Base-by-base conservation (phyloP, 176 grass and related monocot genomes). In the Panicum miliaceum region DNA sequence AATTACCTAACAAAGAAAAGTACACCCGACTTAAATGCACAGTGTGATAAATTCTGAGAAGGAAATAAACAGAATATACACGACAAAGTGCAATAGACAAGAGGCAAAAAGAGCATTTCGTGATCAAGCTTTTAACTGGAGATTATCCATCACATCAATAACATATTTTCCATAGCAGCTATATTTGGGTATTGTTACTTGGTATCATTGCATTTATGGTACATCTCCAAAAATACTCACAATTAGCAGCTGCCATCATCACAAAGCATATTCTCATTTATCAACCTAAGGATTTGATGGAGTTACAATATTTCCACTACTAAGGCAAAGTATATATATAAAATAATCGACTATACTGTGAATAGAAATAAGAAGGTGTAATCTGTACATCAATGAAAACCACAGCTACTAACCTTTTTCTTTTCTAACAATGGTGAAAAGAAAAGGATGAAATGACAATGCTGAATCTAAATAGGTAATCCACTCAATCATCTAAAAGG, bases 391-490 rank as follows among this genome's bases (percentile, higher is more conserved):
- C 27, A 15, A 79, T 54, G 27, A 1, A 41, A 16, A 57, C 68
- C 36, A 76, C 11, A 27, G 53, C 50, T 69, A 64, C 6, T 27
- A 57, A 32, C 0, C 22, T 25, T 27, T 60, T 38, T 64, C 62
- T 64, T 71, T 84, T 78, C 18, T 74, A 66, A 36, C 76, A 8
- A 65, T 79, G 64, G 20, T 72, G 15, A 14, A 76, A 74, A 12
- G 45, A 68, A 67, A 67, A 41, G 27, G 50, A 60, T 63, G 1
- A 12, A 59, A 59, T 29, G 62, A 51, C 3, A 58, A 75, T 10
- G 15, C n/a, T 43, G 12, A 45, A 38, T 81, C 45, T 36, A 81
- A 54, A 64, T 36, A 14, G 7, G 23, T 32, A 72, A 38, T 34
- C 47, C 67, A 60, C 14, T 48, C 37, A 40, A 58, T 76, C 46